Percentiles rank a stretch among this genome's conserved stretches.
Evolutionary conservation across 305 asterid genomes (phyloP).

Genomic region (Fraxinus ornus): DNA sequence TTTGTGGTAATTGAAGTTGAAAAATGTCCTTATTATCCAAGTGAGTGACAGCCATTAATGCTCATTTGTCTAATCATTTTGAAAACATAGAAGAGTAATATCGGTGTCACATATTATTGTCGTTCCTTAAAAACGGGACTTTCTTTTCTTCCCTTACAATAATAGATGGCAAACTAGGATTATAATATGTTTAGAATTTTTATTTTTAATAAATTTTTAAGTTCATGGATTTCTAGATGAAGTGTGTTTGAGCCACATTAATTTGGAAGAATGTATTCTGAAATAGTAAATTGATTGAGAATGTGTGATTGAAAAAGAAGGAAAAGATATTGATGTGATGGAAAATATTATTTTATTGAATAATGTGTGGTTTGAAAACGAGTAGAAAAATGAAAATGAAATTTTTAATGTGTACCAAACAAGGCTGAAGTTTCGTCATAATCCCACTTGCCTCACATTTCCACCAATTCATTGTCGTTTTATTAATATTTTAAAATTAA

Average conservation of each 20-base stretch:
- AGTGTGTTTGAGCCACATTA: too few species aligned
- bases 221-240: too few species aligned
- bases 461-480: background rate
- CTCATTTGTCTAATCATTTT: background rate
- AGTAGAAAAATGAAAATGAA: too few species aligned
- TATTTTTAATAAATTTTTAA: background rate
- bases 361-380: too few species aligned
- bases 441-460: background rate
- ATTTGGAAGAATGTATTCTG: too few species aligned
- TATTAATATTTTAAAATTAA: background rate
- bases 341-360: too few species aligned
- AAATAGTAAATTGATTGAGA: too few species aligned
- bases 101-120: background rate
- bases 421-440: background rate
- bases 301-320: too few species aligned
- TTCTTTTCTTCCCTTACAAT: background rate
- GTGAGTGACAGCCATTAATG: conserved; percentile 14
- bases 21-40: conserved; percentile 4
- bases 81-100: background rate
- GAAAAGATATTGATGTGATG: too few species aligned
- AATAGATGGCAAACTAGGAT: background rate
- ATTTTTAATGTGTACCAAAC: too few species aligned
- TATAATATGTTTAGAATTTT: background rate
- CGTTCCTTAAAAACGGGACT: background rate
- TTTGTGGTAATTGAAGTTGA: conserved; percentile 9